These are phyloP conservation scores for Ustanciosporium gigantosporum DNA, from an alignment of 1,284 basidiomycete species.

Conservation along the genomic window DNA sequence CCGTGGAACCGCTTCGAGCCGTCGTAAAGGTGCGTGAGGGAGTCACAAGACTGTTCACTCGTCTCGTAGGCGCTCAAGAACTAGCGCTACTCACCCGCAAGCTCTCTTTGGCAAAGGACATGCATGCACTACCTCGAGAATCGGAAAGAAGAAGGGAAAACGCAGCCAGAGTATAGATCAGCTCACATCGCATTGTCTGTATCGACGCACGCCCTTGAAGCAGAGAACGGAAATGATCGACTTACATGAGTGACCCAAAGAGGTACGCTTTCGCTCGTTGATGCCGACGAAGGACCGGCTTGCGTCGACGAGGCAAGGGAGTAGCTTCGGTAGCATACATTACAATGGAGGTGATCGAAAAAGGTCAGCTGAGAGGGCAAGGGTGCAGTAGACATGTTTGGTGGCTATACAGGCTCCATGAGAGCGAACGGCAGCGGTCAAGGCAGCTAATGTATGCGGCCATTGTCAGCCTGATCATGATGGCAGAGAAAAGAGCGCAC, in stretches of 20 bases:
- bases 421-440: too few relatives aligned
- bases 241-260: constrained; percentile 36
- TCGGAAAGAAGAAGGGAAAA: background rate
- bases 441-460: too few relatives aligned
- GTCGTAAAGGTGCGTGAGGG: background rate
- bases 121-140: constrained; percentile 14
- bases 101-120: constrained; percentile 24
- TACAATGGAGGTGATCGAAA: constrained; percentile 22
- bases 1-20: background rate
- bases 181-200: background rate
- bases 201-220: too few relatives aligned
- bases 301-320: background rate
- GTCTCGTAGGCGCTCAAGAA: background rate
- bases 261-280: background rate
- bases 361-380: background rate
- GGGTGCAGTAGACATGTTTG: too few relatives aligned
- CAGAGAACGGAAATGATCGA: too few relatives aligned
- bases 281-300: background rate
- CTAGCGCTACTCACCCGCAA: constrained; percentile 1
- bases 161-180: too few relatives aligned
- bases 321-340: constrained; percentile 12
- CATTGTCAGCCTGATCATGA: too few relatives aligned
- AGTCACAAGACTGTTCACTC: background rate
- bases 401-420: too few relatives aligned
- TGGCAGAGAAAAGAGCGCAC: too few relatives aligned